These are phyloP conservation scores for Chalara sp. DNA, from an alignment of 2,329 filamentous ascomycete species.

Conservation along the genomic window DNA sequence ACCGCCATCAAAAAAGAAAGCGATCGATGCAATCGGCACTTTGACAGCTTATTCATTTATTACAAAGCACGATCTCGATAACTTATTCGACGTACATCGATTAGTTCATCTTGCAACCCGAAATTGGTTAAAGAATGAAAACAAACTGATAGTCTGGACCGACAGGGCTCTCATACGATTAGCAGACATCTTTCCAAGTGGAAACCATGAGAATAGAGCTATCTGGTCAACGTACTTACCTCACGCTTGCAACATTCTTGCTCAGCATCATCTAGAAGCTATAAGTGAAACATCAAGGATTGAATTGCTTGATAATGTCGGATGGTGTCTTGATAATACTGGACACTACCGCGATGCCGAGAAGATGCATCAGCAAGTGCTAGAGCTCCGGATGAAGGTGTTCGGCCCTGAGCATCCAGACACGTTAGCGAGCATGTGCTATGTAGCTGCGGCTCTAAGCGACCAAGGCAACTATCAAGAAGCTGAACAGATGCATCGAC, in stretches of 20 bases:
- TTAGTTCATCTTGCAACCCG: slow-evolving; percentile 3
- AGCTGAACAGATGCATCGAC: too few relatives aligned
- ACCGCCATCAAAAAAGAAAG: slow-evolving; percentile 25
- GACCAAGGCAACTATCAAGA: too few relatives aligned
- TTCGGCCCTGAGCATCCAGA: too few relatives aligned
- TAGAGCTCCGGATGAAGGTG: too few relatives aligned
- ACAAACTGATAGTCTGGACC: neutral
- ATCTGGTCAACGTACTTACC: slow-evolving; percentile 15
- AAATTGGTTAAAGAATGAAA: neutral
- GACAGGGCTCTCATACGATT: neutral
- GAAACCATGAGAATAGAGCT: slow-evolving; percentile 6
- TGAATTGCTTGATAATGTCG: too few relatives aligned
- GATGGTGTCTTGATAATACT: too few relatives aligned
- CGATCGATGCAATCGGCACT: slow-evolving; percentile 1
- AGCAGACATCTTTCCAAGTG: slow-evolving; percentile 1
- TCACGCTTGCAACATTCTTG: neutral
- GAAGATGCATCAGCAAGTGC: too few relatives aligned
- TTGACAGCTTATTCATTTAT: slow-evolving; percentile 1
- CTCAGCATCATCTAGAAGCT: neutral
- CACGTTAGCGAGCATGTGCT: too few relatives aligned
- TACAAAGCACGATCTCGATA: neutral
- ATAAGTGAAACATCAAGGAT: too few relatives aligned
- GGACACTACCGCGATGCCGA: too few relatives aligned
- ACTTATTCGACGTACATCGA: slow-evolving; percentile 2
- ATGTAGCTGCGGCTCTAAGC: too few relatives aligned